Base-by-base conservation (phyloP, 768 basidiomycete genomes). In the Termitomyces sp. region DNA sequence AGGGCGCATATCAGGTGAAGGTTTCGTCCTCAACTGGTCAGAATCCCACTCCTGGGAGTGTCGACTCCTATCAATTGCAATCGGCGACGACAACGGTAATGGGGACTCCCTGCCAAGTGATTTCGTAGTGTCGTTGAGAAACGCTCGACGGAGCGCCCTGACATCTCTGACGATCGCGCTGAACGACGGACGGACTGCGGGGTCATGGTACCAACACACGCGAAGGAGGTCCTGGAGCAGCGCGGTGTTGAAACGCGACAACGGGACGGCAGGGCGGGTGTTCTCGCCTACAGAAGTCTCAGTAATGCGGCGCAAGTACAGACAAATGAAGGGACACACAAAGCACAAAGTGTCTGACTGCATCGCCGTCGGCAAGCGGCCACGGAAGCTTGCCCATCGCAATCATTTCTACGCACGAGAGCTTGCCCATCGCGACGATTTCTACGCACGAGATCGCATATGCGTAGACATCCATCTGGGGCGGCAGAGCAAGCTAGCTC, bases 371-470 rank as follows among this genome's bases (percentile, higher is more conserved):
- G 59, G 77, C 69, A 13, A 73, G 66, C 5, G 75, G 70, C 84
- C 85, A 88, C 2, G 87, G 85, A 55, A 86, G 69, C 56, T 80
- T 77, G 7, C 86, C 87, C 72, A 84, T 81, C 0, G 79, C 77
- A n/a, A n/a, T n/a, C n/a, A n/a, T n/a, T n/a, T n/a, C n/a, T n/a
- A n/a, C n/a, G n/a, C n/a, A n/a, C n/a, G n/a, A n/a, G n/a, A n/a
- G n/a, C n/a, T n/a, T n/a, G n/a, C n/a, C n/a, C n/a, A n/a, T n/a
- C n/a, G n/a, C n/a, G 33, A 88, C 70, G 55, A 88, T 81, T 68
- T 89, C 87, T 9, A 84, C 71, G 57, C 85, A 88, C 44, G 77
- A 76, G 56, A 91, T 84, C 0, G 83, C 82, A 66, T 82, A 91
- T 3, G 88, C 81, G 55, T 88, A 91, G 3, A 89, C 81, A 65